Evolutionary conservation across 495 filamentous ascomycete species (phyloP).

Genomic region (Aspergillus biplanus): DNA sequence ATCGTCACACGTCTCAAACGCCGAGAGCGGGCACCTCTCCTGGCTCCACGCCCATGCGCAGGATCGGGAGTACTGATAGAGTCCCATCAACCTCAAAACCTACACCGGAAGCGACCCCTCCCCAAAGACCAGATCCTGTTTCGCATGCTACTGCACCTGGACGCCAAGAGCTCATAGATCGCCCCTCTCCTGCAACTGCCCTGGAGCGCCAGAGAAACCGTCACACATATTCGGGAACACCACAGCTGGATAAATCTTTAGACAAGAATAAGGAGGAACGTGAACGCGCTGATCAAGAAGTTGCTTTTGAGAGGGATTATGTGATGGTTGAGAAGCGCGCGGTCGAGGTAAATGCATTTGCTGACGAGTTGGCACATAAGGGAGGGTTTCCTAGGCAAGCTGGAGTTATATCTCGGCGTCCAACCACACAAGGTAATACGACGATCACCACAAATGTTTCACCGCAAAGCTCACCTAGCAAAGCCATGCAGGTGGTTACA

Average conservation of each 20-base stretch:
- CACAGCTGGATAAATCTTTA: conserved; percentile 48
- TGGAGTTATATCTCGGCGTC: conserved; percentile 65
- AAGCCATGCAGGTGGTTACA: conserved; percentile 70
- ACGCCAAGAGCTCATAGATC: conserved; percentile 54
- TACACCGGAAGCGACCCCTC: conserved; percentile 27
- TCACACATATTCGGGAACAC: conserved; percentile 49
- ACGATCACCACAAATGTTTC: conserved; percentile 37
- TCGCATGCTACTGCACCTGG: conserved; percentile 64
- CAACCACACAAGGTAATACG: conserved; percentile 64
- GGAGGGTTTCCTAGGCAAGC: conserved; percentile 43
- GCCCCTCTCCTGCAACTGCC: conserved; percentile 33
- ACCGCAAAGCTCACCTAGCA: conserved; percentile 47
- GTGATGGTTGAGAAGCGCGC: conserved; percentile 93
- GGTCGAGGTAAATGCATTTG: conserved; percentile 95
- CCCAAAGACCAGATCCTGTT: conserved; percentile 46
- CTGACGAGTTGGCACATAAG: conserved; percentile 85
- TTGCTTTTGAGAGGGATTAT: conserved; percentile 90
- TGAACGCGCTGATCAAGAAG: conserved; percentile 81
- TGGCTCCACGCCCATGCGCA: conserved; percentile 39
- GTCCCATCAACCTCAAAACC: conserved; percentile 32
- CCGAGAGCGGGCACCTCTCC: conserved; percentile 44
- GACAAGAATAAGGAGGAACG: conserved; percentile 58
- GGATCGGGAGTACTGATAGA: conserved; percentile 44
- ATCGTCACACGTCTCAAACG: conserved; percentile 31
- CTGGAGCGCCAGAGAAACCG: conserved; percentile 57